Evolutionary conservation across 768 basidiomycete species (phyloP).

Genomic region (Russula virescens): DNA sequence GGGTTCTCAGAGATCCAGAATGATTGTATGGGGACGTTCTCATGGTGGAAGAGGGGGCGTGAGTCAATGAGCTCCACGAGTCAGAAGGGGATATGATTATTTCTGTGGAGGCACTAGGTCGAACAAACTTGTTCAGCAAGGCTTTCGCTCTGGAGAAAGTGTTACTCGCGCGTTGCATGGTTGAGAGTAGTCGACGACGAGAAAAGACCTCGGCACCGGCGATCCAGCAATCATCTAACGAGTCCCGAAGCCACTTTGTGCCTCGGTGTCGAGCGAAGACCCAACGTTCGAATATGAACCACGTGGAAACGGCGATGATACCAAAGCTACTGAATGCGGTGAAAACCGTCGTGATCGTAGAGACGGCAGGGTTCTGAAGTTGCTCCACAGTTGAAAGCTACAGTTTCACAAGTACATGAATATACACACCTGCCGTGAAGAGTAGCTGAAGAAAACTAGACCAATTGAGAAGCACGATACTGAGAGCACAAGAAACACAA

Average conservation of each 20-base stretch:
- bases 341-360: conserved; percentile 69
- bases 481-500: conserved; percentile 78
- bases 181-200: conserved; percentile 9
- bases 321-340: conserved; percentile 71
- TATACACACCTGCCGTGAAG: conserved; percentile 55
- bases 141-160: neutral
- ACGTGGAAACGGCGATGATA: conserved; percentile 61
- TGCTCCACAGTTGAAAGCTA: neutral
- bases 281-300: conserved; percentile 70
- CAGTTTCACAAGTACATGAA: neutral
- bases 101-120: neutral
- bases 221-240: conserved; percentile 38
- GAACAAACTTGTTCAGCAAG: neutral
- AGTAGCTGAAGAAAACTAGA: conserved; percentile 72
- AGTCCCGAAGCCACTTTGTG: conserved; percentile 64
- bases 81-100: conserved; percentile 3
- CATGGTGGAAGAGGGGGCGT: conserved; percentile 4
- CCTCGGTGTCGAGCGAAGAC: conserved; percentile 57
- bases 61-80: conserved; percentile 17
- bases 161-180: neutral
- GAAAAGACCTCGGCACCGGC: conserved; percentile 23
- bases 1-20: conserved; percentile 5
- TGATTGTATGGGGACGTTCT: neutral
- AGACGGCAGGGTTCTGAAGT: conserved; percentile 51
- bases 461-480: conserved; percentile 80